Conservation (phyloP, 176 grass and related monocot genomes). For the Chloris gayana region DNA sequence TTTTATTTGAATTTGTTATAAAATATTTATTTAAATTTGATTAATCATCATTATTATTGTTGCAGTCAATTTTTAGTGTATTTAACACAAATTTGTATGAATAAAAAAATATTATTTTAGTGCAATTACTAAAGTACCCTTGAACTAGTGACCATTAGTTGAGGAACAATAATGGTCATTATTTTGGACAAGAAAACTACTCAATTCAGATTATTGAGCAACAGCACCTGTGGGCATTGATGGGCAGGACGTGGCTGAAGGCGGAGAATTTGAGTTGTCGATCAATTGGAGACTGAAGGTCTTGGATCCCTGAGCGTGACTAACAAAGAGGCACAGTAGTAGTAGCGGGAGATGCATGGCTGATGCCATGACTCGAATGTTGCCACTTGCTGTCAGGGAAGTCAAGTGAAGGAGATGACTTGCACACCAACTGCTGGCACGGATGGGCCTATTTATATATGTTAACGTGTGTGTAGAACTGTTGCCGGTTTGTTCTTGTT, state of each 20-base stretch:
- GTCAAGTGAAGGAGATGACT: too few species aligned
- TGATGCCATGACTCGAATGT: not conserved
- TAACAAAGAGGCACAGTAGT: not conserved
- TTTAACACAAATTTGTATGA: too few species aligned
- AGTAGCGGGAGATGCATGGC: not conserved
- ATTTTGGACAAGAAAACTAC: too few species aligned
- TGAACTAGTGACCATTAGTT: too few species aligned
- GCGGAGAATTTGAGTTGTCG: not conserved
- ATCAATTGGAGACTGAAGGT: not conserved
- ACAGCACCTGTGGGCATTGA: not conserved
- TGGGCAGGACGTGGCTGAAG: not conserved
- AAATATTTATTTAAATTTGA: too few species aligned
- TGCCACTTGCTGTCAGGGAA: not conserved
- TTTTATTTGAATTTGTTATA: too few species aligned
- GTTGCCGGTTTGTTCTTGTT: constrained; percentile 24
- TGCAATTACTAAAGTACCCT: too few species aligned
- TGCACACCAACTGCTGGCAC: not conserved
- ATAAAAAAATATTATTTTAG: too few species aligned
- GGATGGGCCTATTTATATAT: not conserved
- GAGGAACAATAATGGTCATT: too few species aligned
- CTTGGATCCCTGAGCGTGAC: not conserved
- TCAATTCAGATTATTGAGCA: too few species aligned
- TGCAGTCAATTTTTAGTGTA: too few species aligned
- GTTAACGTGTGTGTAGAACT: not conserved
- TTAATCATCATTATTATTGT: too few species aligned